phyloP scores from a whole-genome alignment of 352 stramenopile species.

The Aphanomyces invadans region DNA sequence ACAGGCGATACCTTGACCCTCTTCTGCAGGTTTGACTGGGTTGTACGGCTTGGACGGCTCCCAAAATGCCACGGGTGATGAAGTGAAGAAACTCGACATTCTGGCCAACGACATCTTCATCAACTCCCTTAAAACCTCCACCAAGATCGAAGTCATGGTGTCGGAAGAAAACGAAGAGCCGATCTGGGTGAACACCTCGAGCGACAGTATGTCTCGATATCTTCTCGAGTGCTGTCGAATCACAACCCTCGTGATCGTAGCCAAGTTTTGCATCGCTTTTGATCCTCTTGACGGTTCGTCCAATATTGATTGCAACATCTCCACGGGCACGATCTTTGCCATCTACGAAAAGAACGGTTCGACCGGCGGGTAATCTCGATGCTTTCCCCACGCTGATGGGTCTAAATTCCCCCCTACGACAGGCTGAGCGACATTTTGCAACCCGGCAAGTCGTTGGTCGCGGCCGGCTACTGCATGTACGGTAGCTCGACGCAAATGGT shows the following conservation, averaged over 20 bases:
- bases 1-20: not conserved
- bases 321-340: slow-evolving; percentile 97
- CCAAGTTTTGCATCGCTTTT: slow-evolving; percentile 97
- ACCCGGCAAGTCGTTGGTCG: slow-evolving; percentile 90
- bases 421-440: slow-evolving; percentile 90
- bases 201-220: slow-evolving; percentile 33
- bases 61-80: slow-evolving; percentile 95
- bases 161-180: slow-evolving; percentile 97
- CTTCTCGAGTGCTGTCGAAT: not conserved
- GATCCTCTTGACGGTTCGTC: slow-evolving; percentile 97
- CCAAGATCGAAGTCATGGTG: slow-evolving; percentile 96
- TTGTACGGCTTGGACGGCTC: slow-evolving; percentile 95
- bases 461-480: slow-evolving; percentile 98
- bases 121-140: slow-evolving; percentile 94
- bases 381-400: no score
- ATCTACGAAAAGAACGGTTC: slow-evolving; percentile 89
- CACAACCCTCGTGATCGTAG: slow-evolving; percentile 29
- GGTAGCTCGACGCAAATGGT: slow-evolving; percentile 96
- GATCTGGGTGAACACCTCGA: slow-evolving; percentile 85
- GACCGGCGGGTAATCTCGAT: slow-evolving; percentile 34
- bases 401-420: slow-evolving; percentile 1
- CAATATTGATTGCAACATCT: slow-evolving; percentile 99
- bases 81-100: slow-evolving; percentile 99
- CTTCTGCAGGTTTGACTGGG: slow-evolving; percentile 41
- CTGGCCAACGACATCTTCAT: slow-evolving; percentile 98